phyloP scores from a whole-genome alignment of 2,329 filamentous ascomycete species.

The Penicillium sp. region DNA sequence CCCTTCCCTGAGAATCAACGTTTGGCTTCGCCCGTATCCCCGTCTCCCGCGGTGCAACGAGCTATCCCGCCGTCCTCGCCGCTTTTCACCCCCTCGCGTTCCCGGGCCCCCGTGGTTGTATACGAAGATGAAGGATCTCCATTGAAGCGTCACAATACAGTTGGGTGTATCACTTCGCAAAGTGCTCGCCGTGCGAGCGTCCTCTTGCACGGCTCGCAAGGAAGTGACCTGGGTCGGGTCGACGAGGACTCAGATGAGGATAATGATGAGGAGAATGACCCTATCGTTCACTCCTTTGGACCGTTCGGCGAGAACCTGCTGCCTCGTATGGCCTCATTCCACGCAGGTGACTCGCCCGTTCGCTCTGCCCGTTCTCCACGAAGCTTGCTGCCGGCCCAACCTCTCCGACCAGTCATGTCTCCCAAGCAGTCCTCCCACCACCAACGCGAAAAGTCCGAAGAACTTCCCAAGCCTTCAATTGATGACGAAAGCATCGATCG shows the following conservation, averaged over 20 bases:
- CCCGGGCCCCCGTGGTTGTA: conserved; percentile 58
- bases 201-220: conserved; percentile 38
- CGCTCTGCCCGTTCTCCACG: conserved; percentile 39
- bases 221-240: conserved; percentile 42
- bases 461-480: not conserved
- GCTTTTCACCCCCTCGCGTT: conserved; percentile 48
- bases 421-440: conserved; percentile 30
- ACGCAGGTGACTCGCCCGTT: conserved; percentile 66
- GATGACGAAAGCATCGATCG: conserved; percentile 33
- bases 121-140: conserved; percentile 73
- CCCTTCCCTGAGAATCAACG: conserved; percentile 63
- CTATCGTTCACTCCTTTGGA: conserved; percentile 88
- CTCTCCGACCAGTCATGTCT: conserved; percentile 39
- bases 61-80: conserved; percentile 46
- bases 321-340: conserved; percentile 79
- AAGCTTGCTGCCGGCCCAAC: conserved; percentile 33
- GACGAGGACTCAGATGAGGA: conserved; percentile 72
- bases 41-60: conserved; percentile 60
- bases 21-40: conserved; percentile 78
- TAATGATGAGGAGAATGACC: conserved; percentile 92
- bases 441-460: conserved; percentile 15
- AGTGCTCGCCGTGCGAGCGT: conserved; percentile 39
- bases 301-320: conserved; percentile 86
- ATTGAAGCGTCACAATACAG: conserved; percentile 47
- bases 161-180: conserved; percentile 33